Percentiles rank a stretch among this genome's conserved stretches.
Conservation (phyloP, 805 yeast genomes). For the Candida caryicola region DNA sequence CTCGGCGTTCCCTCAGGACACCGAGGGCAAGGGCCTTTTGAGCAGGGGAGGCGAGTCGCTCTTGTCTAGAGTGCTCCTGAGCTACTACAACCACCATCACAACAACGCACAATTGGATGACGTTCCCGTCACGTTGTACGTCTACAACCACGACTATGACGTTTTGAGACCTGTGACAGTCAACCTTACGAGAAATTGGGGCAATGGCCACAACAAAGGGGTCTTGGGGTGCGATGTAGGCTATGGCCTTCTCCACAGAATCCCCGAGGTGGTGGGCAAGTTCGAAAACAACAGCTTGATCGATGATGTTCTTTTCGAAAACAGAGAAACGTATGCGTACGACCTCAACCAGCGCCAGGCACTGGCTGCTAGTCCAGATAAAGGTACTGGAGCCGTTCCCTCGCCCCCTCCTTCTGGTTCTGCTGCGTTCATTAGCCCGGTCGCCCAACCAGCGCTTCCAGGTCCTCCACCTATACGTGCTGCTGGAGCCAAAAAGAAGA, state of each 20-base stretch:
- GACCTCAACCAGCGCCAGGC: slow-evolving; percentile 1
- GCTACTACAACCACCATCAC: slow-evolving; percentile 49
- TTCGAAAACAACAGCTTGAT: slow-evolving; percentile 37
- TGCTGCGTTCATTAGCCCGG: slow-evolving; percentile 3
- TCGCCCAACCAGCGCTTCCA: slow-evolving; percentile 3
- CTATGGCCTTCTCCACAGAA: slow-evolving; percentile 80
- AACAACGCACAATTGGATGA: slow-evolving; percentile 31
- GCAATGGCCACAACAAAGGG: slow-evolving; percentile 61
- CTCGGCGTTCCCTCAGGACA: slow-evolving; percentile 58
- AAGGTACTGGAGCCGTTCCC: slow-evolving; percentile 12
- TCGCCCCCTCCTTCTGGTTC: slow-evolving; percentile 7
- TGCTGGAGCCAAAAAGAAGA: slow-evolving; percentile 26
- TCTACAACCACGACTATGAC: slow-evolving; percentile 86
- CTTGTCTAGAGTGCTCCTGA: slow-evolving; percentile 62
- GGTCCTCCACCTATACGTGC: slow-evolving; percentile 18
- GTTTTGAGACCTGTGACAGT: slow-evolving; percentile 83
- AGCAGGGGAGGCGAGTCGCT: slow-evolving; percentile 86
- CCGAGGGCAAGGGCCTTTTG: slow-evolving; percentile 56
- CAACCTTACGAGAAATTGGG: slow-evolving; percentile 63
- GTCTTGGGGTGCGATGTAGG: slow-evolving; percentile 93
- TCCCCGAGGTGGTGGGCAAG: slow-evolving; percentile 66
- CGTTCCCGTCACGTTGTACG: slow-evolving; percentile 46
- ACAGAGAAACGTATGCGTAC: slow-evolving; percentile 18
- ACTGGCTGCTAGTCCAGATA: slow-evolving; percentile 6
- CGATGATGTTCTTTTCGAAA: slow-evolving; percentile 36